Base-by-base conservation (phyloP, 108 stramenopile genomes). In the Conticribra guillardii region DNA sequence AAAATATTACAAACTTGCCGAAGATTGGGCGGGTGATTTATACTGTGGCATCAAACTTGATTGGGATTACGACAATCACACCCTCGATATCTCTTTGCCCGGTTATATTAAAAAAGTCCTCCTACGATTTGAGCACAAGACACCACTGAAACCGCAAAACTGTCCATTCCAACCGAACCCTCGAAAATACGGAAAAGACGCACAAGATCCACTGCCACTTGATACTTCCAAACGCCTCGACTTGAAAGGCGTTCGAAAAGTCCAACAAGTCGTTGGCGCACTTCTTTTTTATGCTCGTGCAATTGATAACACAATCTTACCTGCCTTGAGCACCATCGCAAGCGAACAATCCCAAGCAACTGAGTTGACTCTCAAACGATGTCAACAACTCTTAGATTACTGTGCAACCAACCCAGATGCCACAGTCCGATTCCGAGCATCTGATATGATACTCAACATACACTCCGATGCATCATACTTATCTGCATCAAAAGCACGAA, bases 211-310 rank as follows among this genome's bases (percentile, higher is more conserved):
- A 48, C 17, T 50, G 28, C 55, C 54, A 30, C 33, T 15, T 3
- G 80, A 85, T 48, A 31, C 22, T 2, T 58, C 81, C 47, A 62
- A 48, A 24, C 62, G 16, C 11, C 64, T 71, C 18, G 54, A 73
- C 46, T 22, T 29, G 3, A 28, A 7, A 2, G 63, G 54, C 61
- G 61, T 67, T 30, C 73, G 30, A 30, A 34, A 34, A 16, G 21
- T 85, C 24, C 73, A 79, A 64, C 66, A 82, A 68, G 51, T 85
- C 14, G 30, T 81, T 9, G 81, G 85, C 1, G 34, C 49, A 14
- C 33, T 85, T 16, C 64, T 85, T 14, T 86, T 51, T 44, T 86
- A 86, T 45, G 78, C 82, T 14, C 67, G 80, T 11, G 72, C 70
- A 1, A 53, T 77, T 27, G 81, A 82, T 33, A 32, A 11, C 51